Conservation (phyloP, 305 asterid species). For the Stenogyne calaminthoides region DNA sequence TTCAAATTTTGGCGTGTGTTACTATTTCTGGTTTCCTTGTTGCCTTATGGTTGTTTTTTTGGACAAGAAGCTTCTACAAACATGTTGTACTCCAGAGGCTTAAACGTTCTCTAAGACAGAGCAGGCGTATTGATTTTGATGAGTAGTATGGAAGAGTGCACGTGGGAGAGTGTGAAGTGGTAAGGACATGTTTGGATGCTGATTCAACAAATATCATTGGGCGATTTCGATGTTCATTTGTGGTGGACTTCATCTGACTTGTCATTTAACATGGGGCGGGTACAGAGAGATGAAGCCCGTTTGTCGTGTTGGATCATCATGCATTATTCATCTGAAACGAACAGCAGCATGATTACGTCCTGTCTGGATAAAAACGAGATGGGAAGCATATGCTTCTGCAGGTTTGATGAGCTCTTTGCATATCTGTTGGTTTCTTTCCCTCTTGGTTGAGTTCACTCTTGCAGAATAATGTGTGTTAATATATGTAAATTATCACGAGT, state of each 20-base stretch:
- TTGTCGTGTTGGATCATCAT: neutral
- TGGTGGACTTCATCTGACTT: neutral
- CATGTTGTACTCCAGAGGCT: slow-evolving; percentile 46
- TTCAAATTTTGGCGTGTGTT: slow-evolving; percentile 67
- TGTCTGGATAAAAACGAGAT: neutral
- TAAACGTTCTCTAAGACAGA: slow-evolving; percentile 31
- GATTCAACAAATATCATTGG: neutral
- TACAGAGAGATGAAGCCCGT: neutral
- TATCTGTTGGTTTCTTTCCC: neutral
- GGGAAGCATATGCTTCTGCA: neutral
- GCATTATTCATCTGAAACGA: neutral
- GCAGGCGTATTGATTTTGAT: slow-evolving; percentile 34
- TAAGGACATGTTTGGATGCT: neutral
- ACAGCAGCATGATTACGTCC: neutral
- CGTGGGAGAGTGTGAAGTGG: neutral
- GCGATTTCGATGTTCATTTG: neutral
- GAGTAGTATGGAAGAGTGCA: slow-evolving; percentile 9
- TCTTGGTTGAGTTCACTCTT: neutral
- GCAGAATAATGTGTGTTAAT: neutral
- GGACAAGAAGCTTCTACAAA: slow-evolving; percentile 65
- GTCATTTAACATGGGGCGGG: neutral
- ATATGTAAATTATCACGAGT: neutral
- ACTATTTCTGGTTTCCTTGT: slow-evolving; percentile 65
- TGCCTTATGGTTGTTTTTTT: slow-evolving; percentile 64
- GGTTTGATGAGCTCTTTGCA: neutral